Evolutionary conservation across 345 rosid species (phyloP), one percentile per base, ranked within the genome.

Genomic region (Boechera stricta): DNA sequence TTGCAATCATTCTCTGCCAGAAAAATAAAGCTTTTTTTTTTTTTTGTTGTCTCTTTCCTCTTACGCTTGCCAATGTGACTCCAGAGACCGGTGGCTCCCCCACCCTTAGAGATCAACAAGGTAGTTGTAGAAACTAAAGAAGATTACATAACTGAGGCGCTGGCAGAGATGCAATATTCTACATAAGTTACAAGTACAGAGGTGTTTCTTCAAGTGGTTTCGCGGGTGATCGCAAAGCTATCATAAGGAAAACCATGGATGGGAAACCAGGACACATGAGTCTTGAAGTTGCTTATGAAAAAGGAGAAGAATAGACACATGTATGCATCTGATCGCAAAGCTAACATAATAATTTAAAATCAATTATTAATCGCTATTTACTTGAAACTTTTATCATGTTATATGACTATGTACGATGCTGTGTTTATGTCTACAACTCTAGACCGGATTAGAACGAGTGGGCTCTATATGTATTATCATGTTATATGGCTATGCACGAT

Each of bases 201-300:
- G 63, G 41, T 31, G 61, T 4, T 24, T n/a, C 59, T 60, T 26
- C 38, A 15, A 12, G 4, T 16, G 31, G 52, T 62, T 21, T 58
- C 26, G 18, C 3, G 0, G 31, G 31, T 52, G 70, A 73, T 16
- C 54, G 39, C 11, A 39, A 31, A 52, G 44, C n/a, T 0, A 21
- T 63, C 10, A 3, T 73, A 29, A 63, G 63, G 70, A 73, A 63
- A 73, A 73, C 63, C 8, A 72, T 28, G 69, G 69, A 72, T 61
- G 76, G 61, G 31, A 11, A 26, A 53, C 41, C 54, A 63, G 63
- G 5, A 24, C 69, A 63, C 54, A 39, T 73, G 70, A 16, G 9
- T 41, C 62, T 73, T 52, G 51, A 49, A 72, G 29, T 60, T 72
- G 39, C 55, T 32, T 32, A 0, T 56, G 10, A 0, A 31, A 2